Evolutionary conservation across 257 asterid species (phyloP), one percentile per base, ranked within the genome.

Genomic region (Petunia secreta): DNA sequence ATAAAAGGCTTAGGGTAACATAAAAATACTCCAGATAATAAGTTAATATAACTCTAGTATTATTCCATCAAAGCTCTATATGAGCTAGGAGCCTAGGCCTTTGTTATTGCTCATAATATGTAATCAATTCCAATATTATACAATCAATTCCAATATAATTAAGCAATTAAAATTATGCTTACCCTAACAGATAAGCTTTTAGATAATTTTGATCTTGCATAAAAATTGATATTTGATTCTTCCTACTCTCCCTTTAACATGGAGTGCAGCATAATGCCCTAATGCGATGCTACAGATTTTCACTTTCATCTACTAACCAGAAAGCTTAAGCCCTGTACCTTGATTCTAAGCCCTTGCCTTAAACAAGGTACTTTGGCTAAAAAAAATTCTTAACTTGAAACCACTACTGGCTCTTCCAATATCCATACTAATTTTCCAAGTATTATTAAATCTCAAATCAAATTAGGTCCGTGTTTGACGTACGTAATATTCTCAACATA

Each of bases 401-500:
- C n/a, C 14, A 66, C 1, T 6, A 40, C 15, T 66, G 38, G 37
- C 14, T 41, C 14, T 66, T 66, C 53, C 6, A 66, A 66, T 40
- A 41, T 66, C 54, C 1, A 48, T 8, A 71, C 60, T 0, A 69
- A 9, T 25, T 9, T 8, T 46, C 10, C 59, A 71, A 34, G 77
- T 48, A 71, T 5, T 48, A 71, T 34, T 5, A 10, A 48, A 46
- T 25, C 8, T 69, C 46, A 46, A 69, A 48, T 25, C 13, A 57
- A 75, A 4, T 6, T 75, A 75, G 67, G 80, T 4, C 44, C 53
- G 6, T 36, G 68, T 60, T 60, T 57, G 57, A 16, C 71, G 2
- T 59, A 77, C 80, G 71, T 43, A 59, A 77, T 77, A 59, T 43
- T 59, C 80, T 77, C 46, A 77, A 2, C 41, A 68, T 41, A 76